These are phyloP conservation scores for Stemphylium vesicarium DNA, from an alignment of 2,329 filamentous ascomycete genomes.

Conservation along the genomic window DNA sequence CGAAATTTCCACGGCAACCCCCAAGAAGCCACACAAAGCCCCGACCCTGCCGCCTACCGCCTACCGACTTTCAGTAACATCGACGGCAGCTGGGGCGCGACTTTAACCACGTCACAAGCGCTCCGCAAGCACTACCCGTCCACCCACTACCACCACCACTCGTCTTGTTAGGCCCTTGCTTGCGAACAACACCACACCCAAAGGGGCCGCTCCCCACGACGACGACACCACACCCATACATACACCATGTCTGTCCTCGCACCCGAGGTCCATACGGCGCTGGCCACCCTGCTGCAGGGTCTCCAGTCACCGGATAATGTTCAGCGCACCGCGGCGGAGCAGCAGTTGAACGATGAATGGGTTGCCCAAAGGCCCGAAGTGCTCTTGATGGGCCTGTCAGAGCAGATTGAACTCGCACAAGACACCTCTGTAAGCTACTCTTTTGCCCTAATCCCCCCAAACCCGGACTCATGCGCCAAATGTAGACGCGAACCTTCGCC, in stretches of 20 bases:
- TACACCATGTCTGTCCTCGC: constrained; percentile 81
- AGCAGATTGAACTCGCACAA: constrained; percentile 83
- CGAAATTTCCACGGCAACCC: constrained; percentile 25
- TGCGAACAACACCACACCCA: constrained; percentile 16
- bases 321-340: constrained; percentile 84
- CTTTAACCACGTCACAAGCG: constrained; percentile 16
- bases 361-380: constrained; percentile 80
- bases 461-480: constrained; percentile 8
- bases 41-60: constrained; percentile 8
- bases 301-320: constrained; percentile 90
- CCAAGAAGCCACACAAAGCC: constrained; percentile 4
- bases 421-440: constrained; percentile 67
- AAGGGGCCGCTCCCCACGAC: constrained; percentile 29
- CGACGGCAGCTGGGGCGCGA: constrained; percentile 11
- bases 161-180: constrained; percentile 11
- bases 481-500: constrained; percentile 84
- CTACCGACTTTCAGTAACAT: constrained; percentile 1
- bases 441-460: neutral
- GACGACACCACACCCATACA: constrained; percentile 16
- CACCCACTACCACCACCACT: neutral
- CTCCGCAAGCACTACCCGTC: constrained; percentile 6
- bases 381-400: constrained; percentile 89
- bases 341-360: constrained; percentile 91
- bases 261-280: constrained; percentile 80
- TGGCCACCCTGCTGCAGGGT: constrained; percentile 84